Evolutionary conservation across 352 stramenopile genomes (phyloP).

Genomic region (Phytophthora constricta): DNA sequence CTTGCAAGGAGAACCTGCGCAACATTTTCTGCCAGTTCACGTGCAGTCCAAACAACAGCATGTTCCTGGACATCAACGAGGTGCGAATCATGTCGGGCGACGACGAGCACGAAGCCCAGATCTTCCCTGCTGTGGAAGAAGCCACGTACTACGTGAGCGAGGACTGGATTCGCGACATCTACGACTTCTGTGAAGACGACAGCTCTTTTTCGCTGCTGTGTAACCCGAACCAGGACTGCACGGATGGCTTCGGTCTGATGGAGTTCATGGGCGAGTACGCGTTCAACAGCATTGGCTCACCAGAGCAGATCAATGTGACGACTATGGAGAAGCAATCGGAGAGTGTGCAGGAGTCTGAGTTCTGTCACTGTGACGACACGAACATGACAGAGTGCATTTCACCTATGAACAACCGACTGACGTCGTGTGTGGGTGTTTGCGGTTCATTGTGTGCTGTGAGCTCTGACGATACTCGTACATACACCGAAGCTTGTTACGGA

Average conservation of each 20-base stretch:
- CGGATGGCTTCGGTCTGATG: conserved; percentile 59
- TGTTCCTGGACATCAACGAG: conserved; percentile 64
- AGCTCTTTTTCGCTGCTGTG: conserved; percentile 64
- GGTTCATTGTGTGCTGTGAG: conserved; percentile 55
- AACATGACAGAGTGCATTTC: conserved; percentile 54
- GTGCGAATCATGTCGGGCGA: conserved; percentile 57
- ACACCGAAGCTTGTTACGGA: conserved; percentile 49
- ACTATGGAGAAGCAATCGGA: conserved; percentile 44
- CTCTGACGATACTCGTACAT: conserved; percentile 43
- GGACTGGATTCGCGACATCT: conserved; percentile 71
- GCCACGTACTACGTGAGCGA: conserved; percentile 66
- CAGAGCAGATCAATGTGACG: conserved; percentile 68
- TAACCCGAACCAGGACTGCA: conserved; percentile 59
- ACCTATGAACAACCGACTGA: conserved; percentile 55
- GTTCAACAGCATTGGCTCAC: conserved; percentile 65
- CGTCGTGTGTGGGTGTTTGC: conserved; percentile 59
- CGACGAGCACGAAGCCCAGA: conserved; percentile 38
- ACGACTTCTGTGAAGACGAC: conserved; percentile 68
- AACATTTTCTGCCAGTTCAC: conserved; percentile 75
- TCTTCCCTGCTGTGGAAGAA: conserved; percentile 65
- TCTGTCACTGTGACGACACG: conserved; percentile 51
- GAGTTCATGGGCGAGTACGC: conserved; percentile 71
- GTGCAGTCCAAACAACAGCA: conserved; percentile 69
- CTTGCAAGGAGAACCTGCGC: conserved; percentile 70
- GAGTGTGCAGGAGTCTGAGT: conserved; percentile 38